Conservation (phyloP, 352 stramenopile species). For the Pythium rhizo-oryzae region DNA sequence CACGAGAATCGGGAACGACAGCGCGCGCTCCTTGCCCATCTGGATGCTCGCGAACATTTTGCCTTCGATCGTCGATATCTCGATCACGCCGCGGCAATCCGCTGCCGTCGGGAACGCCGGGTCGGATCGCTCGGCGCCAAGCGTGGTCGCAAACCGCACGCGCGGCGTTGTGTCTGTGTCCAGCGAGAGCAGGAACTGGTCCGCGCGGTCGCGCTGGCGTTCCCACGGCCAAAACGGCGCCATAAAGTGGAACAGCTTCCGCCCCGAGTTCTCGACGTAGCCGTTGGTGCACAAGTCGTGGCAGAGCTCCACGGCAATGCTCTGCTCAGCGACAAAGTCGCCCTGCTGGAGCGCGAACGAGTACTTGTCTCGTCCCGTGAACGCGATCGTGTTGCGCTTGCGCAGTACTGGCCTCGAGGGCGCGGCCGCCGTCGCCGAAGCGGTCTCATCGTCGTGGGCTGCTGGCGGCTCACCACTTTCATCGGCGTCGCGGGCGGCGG, state of each 20-base stretch:
- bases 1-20: slow-evolving; percentile 39
- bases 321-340: slow-evolving; percentile 44
- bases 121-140: slow-evolving; percentile 12
- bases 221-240: slow-evolving; percentile 59
- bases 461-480: too few relatives aligned
- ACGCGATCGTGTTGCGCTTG: slow-evolving; percentile 21
- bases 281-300: slow-evolving; percentile 78
- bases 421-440: too few relatives aligned
- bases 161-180: slow-evolving; percentile 39
- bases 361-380: slow-evolving; percentile 4
- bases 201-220: slow-evolving; percentile 30
- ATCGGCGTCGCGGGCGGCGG: too few relatives aligned
- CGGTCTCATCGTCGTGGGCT: not conserved
- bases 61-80: slow-evolving; percentile 30
- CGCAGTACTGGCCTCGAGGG: not conserved
- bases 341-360: slow-evolving; percentile 30
- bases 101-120: slow-evolving; percentile 4
- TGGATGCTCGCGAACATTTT: slow-evolving; percentile 24
- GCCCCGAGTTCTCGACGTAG: slow-evolving; percentile 60
- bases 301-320: slow-evolving; percentile 67
- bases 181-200: slow-evolving; percentile 37
- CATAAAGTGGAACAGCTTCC: slow-evolving; percentile 68
- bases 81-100: slow-evolving; percentile 24
- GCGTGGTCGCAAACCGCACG: slow-evolving; percentile 56
- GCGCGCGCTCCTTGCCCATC: slow-evolving; percentile 28